Percentiles rank a stretch among this genome's conserved stretches.
These are phyloP conservation scores for Fusarium camptoceras DNA, from an alignment of 2,329 filamentous ascomycete genomes.

Conservation along the genomic window DNA sequence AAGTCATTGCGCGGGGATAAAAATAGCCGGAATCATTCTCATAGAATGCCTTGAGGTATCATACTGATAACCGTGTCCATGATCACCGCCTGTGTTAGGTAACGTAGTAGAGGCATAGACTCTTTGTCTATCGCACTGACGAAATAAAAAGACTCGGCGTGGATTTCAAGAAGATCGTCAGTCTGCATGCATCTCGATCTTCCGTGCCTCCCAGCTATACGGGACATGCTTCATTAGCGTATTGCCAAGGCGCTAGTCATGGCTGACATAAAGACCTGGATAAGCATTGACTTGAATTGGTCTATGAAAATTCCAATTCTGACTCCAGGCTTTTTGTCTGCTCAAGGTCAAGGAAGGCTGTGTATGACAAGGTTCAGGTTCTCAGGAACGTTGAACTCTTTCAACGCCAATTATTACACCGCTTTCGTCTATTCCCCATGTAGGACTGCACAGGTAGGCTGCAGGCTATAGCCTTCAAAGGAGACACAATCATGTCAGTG, in stretches of 20 bases:
- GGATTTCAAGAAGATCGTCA: slow-evolving; percentile 30
- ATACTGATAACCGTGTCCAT: background rate
- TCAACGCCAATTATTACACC: slow-evolving; percentile 35
- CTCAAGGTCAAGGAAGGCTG: slow-evolving; percentile 14
- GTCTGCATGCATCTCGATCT: slow-evolving; percentile 42
- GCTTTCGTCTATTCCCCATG: slow-evolving; percentile 24
- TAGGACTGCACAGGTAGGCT: background rate
- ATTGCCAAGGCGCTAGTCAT: background rate
- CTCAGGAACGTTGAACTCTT: slow-evolving; percentile 30
- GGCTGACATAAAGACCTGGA: background rate
- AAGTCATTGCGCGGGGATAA: background rate
- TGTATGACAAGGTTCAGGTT: slow-evolving; percentile 39
- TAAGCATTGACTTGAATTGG: background rate
- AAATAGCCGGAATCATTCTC: background rate
- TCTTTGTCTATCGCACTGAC: slow-evolving; percentile 11
- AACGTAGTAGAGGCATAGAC: slow-evolving; percentile 2
- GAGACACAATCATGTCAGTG: background rate
- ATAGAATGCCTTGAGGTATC: background rate
- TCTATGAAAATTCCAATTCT: background rate
- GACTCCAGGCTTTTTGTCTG: background rate
- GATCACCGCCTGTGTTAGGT: background rate
- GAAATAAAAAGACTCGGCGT: slow-evolving; percentile 5
- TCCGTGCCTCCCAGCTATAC: slow-evolving; percentile 40
- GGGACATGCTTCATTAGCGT: slow-evolving; percentile 42
- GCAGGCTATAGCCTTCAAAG: background rate